Percentiles rank a stretch among this genome's conserved stretches.
phyloP scores from a whole-genome alignment of 805 yeast species.

The Brettanomyces nanus region DNA sequence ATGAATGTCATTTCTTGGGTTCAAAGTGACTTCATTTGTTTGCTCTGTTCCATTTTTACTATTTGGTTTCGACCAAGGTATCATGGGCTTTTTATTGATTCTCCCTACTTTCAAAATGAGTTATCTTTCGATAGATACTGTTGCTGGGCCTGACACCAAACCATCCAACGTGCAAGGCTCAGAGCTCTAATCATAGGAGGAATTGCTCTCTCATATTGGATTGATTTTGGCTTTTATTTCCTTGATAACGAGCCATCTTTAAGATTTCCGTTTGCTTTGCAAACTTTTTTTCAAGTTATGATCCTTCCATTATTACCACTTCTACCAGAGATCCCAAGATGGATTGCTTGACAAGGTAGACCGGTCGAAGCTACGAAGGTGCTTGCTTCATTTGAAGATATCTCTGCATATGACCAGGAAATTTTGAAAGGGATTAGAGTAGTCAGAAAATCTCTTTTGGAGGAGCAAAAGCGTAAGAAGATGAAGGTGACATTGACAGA shows the following conservation, averaged over 20 bases:
- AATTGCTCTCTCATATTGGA: slow-evolving; percentile 28
- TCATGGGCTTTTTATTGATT: slow-evolving; percentile 31
- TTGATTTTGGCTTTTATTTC: slow-evolving; percentile 29
- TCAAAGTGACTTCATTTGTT: slow-evolving; percentile 11
- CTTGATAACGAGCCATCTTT: slow-evolving; percentile 21
- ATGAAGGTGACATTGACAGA: slow-evolving; percentile 9
- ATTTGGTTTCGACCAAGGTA: slow-evolving; percentile 48
- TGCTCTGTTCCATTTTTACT: slow-evolving; percentile 29
- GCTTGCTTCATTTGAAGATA: slow-evolving; percentile 33
- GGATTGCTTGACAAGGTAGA: slow-evolving; percentile 32
- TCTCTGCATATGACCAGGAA: slow-evolving; percentile 7
- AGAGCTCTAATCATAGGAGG: slow-evolving; percentile 23
- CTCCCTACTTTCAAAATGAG: slow-evolving; percentile 14
- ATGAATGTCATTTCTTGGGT: neutral
- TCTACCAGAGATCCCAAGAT: slow-evolving; percentile 37
- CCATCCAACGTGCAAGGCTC: slow-evolving; percentile 41
- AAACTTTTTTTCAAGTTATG: slow-evolving; percentile 15
- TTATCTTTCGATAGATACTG: slow-evolving; percentile 19
- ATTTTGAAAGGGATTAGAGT: slow-evolving; percentile 13
- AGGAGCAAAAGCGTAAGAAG: slow-evolving; percentile 21
- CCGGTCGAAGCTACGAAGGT: slow-evolving; percentile 34
- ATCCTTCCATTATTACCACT: slow-evolving; percentile 11
- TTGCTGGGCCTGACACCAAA: slow-evolving; percentile 11
- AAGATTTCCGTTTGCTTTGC: slow-evolving; percentile 31
- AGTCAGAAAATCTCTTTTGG: slow-evolving; percentile 13